phyloP scores from a whole-genome alignment of 2,329 filamentous ascomycete species.

The Talaromyces sp. region DNA sequence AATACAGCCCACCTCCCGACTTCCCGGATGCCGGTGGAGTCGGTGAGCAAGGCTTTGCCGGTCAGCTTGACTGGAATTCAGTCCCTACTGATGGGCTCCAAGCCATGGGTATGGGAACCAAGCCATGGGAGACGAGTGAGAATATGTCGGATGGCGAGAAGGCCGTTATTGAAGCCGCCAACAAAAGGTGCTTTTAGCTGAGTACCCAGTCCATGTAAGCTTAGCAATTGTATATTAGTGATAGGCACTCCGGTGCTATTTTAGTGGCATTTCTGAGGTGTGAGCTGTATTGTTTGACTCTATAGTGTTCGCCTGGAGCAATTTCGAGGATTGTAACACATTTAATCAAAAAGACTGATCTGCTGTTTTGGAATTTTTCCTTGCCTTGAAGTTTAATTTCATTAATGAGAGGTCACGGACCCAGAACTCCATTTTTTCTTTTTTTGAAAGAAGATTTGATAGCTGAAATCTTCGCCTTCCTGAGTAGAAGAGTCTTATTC shows the following conservation, averaged over 20 bases:
- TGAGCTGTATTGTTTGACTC: neutral
- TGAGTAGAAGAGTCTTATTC: neutral
- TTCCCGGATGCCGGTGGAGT: conserved; percentile 59
- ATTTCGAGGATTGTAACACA: too few relatives aligned
- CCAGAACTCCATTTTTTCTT: neutral
- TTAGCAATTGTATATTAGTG: neutral
- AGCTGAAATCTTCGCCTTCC: neutral
- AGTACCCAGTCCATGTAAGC: neutral
- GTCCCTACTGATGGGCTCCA: conserved; percentile 49
- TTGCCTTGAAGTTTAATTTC: neutral
- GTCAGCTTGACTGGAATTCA: conserved; percentile 37
- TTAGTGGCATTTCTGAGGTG: neutral
- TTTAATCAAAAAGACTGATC: neutral
- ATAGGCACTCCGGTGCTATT: neutral
- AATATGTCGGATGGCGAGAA: conserved; percentile 52
- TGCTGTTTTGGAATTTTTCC: neutral
- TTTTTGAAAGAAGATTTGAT: neutral
- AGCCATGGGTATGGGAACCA: conserved; percentile 54
- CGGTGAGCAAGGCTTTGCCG: conserved; percentile 41
- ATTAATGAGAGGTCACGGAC: neutral
- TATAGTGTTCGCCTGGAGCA: neutral
- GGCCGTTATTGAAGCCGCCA: conserved; percentile 51
- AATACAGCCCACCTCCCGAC: conserved; percentile 65
- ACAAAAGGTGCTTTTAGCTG: conserved; percentile 51
- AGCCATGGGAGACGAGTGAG: conserved; percentile 48